phyloP scores from a whole-genome alignment of 768 basidiomycete species.

The Paxillus rubicundulus region DNA sequence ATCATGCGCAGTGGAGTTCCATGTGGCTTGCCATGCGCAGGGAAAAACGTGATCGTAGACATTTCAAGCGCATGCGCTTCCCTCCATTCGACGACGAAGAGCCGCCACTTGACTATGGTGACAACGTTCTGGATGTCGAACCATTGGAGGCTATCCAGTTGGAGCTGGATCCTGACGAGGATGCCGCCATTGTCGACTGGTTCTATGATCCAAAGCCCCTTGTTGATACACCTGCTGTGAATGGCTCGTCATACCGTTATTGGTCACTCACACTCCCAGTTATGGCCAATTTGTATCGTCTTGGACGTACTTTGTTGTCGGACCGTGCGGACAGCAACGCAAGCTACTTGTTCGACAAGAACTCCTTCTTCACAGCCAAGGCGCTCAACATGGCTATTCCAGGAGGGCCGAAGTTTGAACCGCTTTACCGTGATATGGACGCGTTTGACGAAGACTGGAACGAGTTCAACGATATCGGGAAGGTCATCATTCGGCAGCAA shows the following conservation, averaged over 20 bases:
- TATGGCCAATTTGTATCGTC: slow-evolving; percentile 95
- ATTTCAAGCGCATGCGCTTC: slow-evolving; percentile 99
- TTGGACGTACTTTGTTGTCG: slow-evolving; percentile 90
- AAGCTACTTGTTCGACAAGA: slow-evolving; percentile 95
- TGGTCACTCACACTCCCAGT: slow-evolving; percentile 92
- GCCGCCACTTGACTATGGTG: slow-evolving; percentile 97
- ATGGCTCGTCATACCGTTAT: slow-evolving; percentile 89
- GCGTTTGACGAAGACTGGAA: slow-evolving; percentile 99
- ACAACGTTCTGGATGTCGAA: slow-evolving; percentile 97
- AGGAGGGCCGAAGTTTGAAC: slow-evolving; percentile 98
- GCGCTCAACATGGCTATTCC: slow-evolving; percentile 96
- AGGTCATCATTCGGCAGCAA: slow-evolving; percentile 98
- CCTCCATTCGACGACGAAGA: slow-evolving; percentile 99
- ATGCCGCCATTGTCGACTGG: slow-evolving; percentile 91
- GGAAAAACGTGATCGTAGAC: slow-evolving; percentile 96
- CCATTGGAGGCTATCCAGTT: slow-evolving; percentile 97
- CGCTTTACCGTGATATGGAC: slow-evolving; percentile 95
- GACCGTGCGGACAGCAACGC: slow-evolving; percentile 91
- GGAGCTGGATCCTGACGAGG: slow-evolving; percentile 91
- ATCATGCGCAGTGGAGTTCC: slow-evolving; percentile 98
- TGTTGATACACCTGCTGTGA: slow-evolving; percentile 84
- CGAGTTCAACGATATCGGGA: slow-evolving; percentile 99
- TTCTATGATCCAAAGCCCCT: slow-evolving; percentile 98
- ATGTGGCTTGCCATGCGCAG: slow-evolving; percentile 99
- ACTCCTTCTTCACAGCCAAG: slow-evolving; percentile 97